A percentile compares a stretch with the other conserved stretches of the same genome.
phyloP scores from a whole-genome alignment of 441 rosid genomes.

The Sinapis alba region DNA sequence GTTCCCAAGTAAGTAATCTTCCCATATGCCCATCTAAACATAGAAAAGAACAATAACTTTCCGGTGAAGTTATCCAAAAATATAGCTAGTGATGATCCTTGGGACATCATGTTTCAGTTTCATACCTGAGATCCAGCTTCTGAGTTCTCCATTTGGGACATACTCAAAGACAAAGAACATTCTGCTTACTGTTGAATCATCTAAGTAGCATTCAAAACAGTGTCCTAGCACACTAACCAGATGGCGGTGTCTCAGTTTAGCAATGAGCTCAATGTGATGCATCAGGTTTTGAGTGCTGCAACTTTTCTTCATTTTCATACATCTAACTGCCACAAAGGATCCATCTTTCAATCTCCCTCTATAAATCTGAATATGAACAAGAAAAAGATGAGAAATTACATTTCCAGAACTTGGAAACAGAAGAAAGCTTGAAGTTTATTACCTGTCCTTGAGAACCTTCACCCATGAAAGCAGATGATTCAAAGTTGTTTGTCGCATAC shows the following conservation, averaged over 20 bases:
- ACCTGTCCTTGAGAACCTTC: slow-evolving; percentile 96
- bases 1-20: slow-evolving; percentile 70
- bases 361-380: slow-evolving; percentile 63
- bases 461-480: slow-evolving; percentile 86
- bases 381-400: not conserved
- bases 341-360: slow-evolving; percentile 82
- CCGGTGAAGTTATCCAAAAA: not conserved
- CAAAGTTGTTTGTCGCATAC: slow-evolving; percentile 82
- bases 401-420: slow-evolving; percentile 1
- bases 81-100: not conserved
- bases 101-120: slow-evolving; percentile 9
- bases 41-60: slow-evolving; percentile 4
- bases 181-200: slow-evolving; percentile 93
- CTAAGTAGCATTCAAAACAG: slow-evolving; percentile 89
- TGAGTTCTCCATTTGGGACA: slow-evolving; percentile 82
- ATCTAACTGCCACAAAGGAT: slow-evolving; percentile 48
- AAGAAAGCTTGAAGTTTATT: slow-evolving; percentile 16
- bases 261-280: slow-evolving; percentile 86
- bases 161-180: slow-evolving; percentile 85
- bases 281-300: slow-evolving; percentile 74
- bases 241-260: slow-evolving; percentile 86
- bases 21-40: slow-evolving; percentile 50
- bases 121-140: slow-evolving; percentile 91
- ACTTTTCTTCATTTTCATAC: slow-evolving; percentile 48
- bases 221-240: slow-evolving; percentile 92